Evolutionary conservation across 23 red algal genomes (phyloP), one percentile per base, ranked within the genome.

Genomic region (Pyropia haitanensis): DNA sequence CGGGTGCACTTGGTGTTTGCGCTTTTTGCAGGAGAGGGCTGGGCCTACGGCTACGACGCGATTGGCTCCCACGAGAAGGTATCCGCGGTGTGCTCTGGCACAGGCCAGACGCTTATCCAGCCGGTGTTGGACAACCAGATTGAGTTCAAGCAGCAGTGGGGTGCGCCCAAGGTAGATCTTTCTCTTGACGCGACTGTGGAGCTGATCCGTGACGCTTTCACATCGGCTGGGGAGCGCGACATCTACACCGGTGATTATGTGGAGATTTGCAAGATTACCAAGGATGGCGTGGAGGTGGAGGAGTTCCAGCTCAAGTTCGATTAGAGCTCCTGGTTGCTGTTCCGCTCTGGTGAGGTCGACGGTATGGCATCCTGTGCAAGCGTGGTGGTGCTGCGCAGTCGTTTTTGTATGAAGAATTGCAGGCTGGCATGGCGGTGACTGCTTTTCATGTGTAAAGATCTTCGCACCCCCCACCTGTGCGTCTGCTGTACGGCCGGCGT

Each of bases 31-130:
- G 91, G 93, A 18, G 54, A 97, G 59, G 94, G 85, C 3, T 98
- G 74, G 62, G 68, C 59, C 9, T 98, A 88, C 57, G 85, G 86
- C 21, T 98, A 91, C 75, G 94, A 98, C 39, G 94, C 94, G 4
- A 91, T 91, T 70, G 94, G 94, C 34, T 91, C 94, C 14, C 79
- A 84, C 50, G 85, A 98, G 62, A 87, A 98, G 71, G 81, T 91
- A 2, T 70, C 83, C 53, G 87, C 85, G 32, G 94, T 98, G 16
- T 98, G 94, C 67, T 91, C 73, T 49, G 94, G 85, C 23, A 77
- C 86, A 6, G 79, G 75, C 18, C 86, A 91, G 56, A 74, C 73
- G 53, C 72, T 98, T 6, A 74, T 98, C 55, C 94, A 98, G 58
- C 94, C 94, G 14, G 77, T 98, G 14, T 60, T 98, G 15, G 85